Percentiles rank a stretch among this genome's conserved stretches.
Conservation (phyloP, 495 filamentous ascomycete genomes). For the Aspergillus heteromorphus region DNA sequence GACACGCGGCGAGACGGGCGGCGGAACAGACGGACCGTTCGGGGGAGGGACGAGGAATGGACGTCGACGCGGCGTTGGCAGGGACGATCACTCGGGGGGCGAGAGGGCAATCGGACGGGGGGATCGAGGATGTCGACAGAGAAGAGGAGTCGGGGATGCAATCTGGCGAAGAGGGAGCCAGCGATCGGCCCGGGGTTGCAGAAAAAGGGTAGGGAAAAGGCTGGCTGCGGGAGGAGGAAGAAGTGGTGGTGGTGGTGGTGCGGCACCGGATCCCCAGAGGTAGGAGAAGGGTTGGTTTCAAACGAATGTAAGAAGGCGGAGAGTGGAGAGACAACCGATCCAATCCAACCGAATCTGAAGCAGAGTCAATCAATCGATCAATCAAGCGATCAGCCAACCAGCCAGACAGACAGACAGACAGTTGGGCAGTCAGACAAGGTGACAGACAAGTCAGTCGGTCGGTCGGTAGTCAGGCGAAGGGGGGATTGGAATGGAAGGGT, state of each 20-base stretch:
- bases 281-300: not conserved
- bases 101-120: not conserved
- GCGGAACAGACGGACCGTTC: not conserved
- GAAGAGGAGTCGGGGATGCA: not conserved
- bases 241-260: no score
- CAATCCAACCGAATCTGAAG: not conserved
- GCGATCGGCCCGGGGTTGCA: conserved; percentile 4
- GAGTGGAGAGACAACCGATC: not conserved
- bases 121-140: not conserved
- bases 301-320: not conserved
- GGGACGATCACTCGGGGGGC: not conserved
- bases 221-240: conserved; percentile 2
- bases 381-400: no score
- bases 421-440: not conserved
- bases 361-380: no score
- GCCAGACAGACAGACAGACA: no score
- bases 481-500: conserved; percentile 3
- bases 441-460: no score
- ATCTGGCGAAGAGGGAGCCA: conserved; percentile 4
- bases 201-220: conserved; percentile 1
- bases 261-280: not conserved
- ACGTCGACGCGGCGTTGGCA: not conserved
- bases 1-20: conserved; percentile 3
- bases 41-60: not conserved
- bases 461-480: no score